Evolutionary conservation across 2,329 filamentous ascomycete species (phyloP), one percentile per base, ranked within the genome.

Genomic region (Aspergillus japonicus): DNA sequence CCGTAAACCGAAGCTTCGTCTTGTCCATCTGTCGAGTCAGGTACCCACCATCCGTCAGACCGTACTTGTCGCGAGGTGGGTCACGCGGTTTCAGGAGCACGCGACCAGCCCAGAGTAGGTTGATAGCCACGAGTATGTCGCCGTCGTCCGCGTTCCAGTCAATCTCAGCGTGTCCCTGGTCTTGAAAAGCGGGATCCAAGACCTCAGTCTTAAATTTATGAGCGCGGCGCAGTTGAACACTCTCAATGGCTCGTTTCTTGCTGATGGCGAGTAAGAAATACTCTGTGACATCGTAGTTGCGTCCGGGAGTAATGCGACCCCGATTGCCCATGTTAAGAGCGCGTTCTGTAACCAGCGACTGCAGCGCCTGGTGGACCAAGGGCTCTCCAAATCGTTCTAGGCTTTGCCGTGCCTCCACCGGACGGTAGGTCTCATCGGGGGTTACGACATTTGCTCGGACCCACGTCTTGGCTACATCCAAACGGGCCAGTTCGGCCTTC

Each of bases 391-490:
- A 69, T 3, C 59, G 64, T 7, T 63, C 63, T 11, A 79, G 64
- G 58, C 71, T 66, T 64, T 74, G 39, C 21, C 68, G 60, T 57
- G 80, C 79, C n/a, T 75, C 68, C 4, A 57, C 58, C 0, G 77
- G 64, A 42, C 75, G 64, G 62, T 81, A 82, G 2, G 67, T 71
- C 21, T 76, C 71, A 50, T 80, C 74, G 1, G 75, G 71, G 0
- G 80, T 79, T 35, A 80, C 68, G 29, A 81, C 67, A 47, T 81
- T 81, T 21, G 81, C 78, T 12, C 80, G 76, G 50, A 81, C 73
- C 78, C 78, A 82, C n/a, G 75, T 75, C 67, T 79, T 81, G 42
- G 75, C 78, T 7, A 73, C 66, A 4, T 77, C 73, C 3, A 78
- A 63, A 11, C 68, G 66, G 19, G 68, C 61, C 14, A 70, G 59